These are phyloP conservation scores for Cladosporium sp. DNA, from an alignment of 2,329 filamentous ascomycete species.

Conservation along the genomic window DNA sequence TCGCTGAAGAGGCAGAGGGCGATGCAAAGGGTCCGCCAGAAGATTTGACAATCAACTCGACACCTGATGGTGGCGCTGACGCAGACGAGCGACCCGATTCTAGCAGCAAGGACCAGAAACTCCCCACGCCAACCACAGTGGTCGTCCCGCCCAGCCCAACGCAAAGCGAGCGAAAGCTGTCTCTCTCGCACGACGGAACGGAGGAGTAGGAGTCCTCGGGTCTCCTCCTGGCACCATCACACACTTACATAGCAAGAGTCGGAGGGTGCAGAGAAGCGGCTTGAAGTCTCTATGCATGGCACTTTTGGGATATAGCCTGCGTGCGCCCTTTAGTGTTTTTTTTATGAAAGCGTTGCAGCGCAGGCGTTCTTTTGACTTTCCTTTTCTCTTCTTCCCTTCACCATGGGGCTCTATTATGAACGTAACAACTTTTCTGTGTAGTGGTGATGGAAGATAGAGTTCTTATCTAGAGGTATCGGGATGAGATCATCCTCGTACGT, in stretches of 20 bases:
- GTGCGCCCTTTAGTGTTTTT: neutral
- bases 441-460: neutral
- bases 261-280: neutral
- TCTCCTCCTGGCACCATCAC: neutral
- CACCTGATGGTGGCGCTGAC: slow-evolving; percentile 14
- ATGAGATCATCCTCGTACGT: no score
- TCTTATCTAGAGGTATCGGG: no score
- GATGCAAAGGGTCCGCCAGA: slow-evolving; percentile 14
- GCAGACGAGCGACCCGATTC: slow-evolving; percentile 18
- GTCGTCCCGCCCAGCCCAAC: slow-evolving; percentile 31
- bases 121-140: slow-evolving; percentile 22
- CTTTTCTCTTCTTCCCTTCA: neutral
- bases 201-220: neutral
- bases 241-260: neutral
- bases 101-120: slow-evolving; percentile 1
- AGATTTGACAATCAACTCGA: slow-evolving; percentile 29
- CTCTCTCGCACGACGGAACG: neutral
- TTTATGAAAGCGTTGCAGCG: slow-evolving; percentile 3
- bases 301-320: neutral
- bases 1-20: slow-evolving; percentile 25
- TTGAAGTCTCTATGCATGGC: neutral
- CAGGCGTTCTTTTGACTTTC: neutral
- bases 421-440: neutral
- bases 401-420: neutral
- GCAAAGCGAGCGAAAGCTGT: slow-evolving; percentile 4